Conservation (phyloP, 2,329 filamentous ascomycete genomes). For the Blastomyces silverae region DNA sequence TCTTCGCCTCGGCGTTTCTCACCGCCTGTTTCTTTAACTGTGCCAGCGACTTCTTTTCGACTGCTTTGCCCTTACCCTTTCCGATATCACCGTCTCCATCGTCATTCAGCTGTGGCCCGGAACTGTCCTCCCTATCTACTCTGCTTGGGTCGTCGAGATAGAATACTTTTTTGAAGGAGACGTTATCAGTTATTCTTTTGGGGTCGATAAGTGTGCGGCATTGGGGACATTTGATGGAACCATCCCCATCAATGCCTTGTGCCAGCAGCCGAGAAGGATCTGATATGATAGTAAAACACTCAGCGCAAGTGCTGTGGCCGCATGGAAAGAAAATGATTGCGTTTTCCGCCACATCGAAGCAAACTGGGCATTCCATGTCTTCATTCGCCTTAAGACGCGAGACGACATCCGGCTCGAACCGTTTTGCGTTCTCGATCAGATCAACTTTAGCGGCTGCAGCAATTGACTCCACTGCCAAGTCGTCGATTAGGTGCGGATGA, state of each 20-base stretch:
- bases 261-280: conserved; percentile 55
- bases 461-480: conserved; percentile 51
- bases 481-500: conserved; percentile 64
- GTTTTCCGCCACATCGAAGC: conserved; percentile 67
- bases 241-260: conserved; percentile 50
- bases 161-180: conserved; percentile 66
- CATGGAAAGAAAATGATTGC: conserved; percentile 75
- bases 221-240: conserved; percentile 61
- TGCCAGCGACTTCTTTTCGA: conserved; percentile 51
- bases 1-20: conserved; percentile 58
- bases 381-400: conserved; percentile 56
- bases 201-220: conserved; percentile 64
- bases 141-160: conserved; percentile 45
- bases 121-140: conserved; percentile 36
- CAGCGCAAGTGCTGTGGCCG: conserved; percentile 70
- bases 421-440: conserved; percentile 57
- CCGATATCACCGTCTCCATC: conserved; percentile 38
- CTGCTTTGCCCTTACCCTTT: conserved; percentile 39
- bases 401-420: conserved; percentile 55
- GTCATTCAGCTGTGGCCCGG: conserved; percentile 26
- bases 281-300: conserved; percentile 65
- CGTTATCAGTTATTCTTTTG: conserved; percentile 64
- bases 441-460: conserved; percentile 48
- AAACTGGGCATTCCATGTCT: conserved; percentile 73
- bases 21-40: conserved; percentile 61